Percentiles rank a stretch among this genome's conserved stretches.
Conservation (phyloP, 73 alveolate genomes). For the Durusdinium trenchii region DNA sequence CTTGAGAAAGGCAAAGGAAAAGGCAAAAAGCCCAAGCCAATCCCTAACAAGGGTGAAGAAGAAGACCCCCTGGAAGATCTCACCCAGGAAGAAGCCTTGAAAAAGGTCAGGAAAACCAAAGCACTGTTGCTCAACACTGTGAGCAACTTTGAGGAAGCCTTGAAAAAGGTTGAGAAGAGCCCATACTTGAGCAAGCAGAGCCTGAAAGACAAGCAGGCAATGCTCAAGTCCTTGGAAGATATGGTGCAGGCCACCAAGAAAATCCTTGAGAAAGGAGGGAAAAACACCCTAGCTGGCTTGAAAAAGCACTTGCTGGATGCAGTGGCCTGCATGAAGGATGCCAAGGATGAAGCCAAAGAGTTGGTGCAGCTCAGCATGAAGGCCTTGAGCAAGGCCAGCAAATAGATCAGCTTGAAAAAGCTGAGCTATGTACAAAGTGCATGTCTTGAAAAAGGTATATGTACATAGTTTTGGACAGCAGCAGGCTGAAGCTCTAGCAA, state of each 20-base stretch:
- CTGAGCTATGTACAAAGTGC: no score
- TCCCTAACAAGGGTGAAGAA: not conserved
- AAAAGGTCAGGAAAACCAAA: not conserved
- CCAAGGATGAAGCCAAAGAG: not conserved
- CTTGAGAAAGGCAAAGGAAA: not conserved
- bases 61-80: not conserved
- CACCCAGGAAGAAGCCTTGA: not conserved
- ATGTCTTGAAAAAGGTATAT: no score
- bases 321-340: not conserved
- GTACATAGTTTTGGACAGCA: no score
- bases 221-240: not conserved
- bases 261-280: not conserved
- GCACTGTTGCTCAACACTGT: not conserved
- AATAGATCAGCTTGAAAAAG: no score
- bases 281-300: not conserved
- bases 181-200: not conserved
- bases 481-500: no score
- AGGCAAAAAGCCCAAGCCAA: not conserved
- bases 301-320: not conserved
- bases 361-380: not conserved
- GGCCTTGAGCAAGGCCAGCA: no score
- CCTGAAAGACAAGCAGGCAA: not conserved
- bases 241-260: not conserved
- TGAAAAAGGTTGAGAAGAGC: not conserved
- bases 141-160: constrained; percentile 26